Conservation (phyloP, 768 basidiomycete species). For the Amanita subjunquillea region DNA sequence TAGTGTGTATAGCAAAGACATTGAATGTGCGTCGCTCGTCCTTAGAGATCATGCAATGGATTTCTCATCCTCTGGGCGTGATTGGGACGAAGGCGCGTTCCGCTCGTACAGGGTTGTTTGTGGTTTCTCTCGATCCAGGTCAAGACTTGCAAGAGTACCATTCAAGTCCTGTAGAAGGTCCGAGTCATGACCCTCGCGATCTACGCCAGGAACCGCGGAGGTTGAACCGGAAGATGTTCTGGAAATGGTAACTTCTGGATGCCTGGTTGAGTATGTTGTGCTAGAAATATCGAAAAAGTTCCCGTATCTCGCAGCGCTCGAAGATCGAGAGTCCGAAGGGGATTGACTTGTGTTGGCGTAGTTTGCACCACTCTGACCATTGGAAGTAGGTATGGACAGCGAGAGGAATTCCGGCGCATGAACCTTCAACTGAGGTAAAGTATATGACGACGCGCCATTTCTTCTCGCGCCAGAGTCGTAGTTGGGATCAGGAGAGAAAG, state of each 20-base stretch:
- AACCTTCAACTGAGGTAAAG: conserved; percentile 36
- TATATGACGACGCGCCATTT: conserved; percentile 18
- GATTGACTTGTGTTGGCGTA: conserved; percentile 24
- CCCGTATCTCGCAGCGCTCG: conserved; percentile 35
- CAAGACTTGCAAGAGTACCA: conserved; percentile 65
- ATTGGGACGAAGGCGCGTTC: neutral
- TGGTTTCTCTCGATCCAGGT: conserved; percentile 34
- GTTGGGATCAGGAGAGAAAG: conserved; percentile 73
- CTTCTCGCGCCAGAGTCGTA: conserved; percentile 25
- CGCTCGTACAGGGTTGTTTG: neutral
- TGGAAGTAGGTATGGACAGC: conserved; percentile 20
- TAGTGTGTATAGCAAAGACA: neutral
- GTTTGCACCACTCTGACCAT: conserved; percentile 20
- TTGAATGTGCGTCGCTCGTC: neutral
- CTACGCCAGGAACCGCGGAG: conserved; percentile 7
- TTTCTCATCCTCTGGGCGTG: neutral
- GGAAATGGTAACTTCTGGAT: conserved; percentile 40
- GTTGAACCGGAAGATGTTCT: conserved; percentile 43
- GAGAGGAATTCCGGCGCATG: conserved; percentile 43
- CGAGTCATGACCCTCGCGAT: conserved; percentile 25
- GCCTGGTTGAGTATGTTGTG: conserved; percentile 26
- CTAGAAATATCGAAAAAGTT: conserved; percentile 33
- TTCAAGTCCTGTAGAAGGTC: conserved; percentile 62
- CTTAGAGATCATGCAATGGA: neutral
- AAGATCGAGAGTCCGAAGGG: conserved; percentile 31